phyloP scores from a whole-genome alignment of 306 rosid species.

The Senna tora region DNA sequence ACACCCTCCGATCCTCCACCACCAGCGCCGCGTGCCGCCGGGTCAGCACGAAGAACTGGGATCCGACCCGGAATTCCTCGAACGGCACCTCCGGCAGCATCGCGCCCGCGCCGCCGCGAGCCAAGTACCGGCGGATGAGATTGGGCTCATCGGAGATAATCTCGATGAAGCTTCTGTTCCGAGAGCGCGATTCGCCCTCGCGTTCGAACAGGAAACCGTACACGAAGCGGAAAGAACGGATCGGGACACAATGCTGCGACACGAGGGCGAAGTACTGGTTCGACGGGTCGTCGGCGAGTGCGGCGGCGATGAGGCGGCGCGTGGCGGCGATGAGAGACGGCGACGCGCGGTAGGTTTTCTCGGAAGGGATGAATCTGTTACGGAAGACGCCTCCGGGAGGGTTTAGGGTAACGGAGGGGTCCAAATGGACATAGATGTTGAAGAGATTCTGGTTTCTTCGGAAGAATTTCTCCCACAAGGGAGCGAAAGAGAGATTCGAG shows the following conservation, averaged over 20 bases:
- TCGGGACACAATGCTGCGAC: conserved; percentile 66
- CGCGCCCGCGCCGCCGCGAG: conserved; percentile 43
- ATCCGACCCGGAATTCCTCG: conserved; percentile 58
- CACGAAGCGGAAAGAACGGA: conserved; percentile 54
- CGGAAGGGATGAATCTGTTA: conserved; percentile 52
- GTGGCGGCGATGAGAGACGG: conserved; percentile 62
- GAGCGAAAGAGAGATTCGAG: conserved; percentile 63
- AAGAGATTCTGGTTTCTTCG: conserved; percentile 40
- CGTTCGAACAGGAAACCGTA: conserved; percentile 47
- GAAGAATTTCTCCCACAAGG: conserved; percentile 67
- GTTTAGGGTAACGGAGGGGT: conserved; percentile 46
- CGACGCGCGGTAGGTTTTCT: conserved; percentile 52
- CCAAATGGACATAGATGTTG: conserved; percentile 72
- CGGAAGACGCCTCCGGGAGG: conserved; percentile 57
- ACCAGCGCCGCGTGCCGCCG: conserved; percentile 54
- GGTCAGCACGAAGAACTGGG: conserved; percentile 57
- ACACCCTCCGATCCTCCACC: conserved; percentile 46
- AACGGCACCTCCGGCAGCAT: conserved; percentile 68
- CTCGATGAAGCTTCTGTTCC: conserved; percentile 51
- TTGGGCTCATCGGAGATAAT: conserved; percentile 61
- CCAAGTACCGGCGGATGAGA: conserved; percentile 48
- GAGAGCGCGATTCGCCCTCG: no score
- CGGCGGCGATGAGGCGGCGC: conserved; percentile 60
- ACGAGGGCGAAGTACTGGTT: conserved; percentile 58
- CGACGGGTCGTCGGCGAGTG: conserved; percentile 55